Conservation (phyloP, 2,329 filamentous ascomycete genomes). For the Scleromitrula shiraiana region DNA sequence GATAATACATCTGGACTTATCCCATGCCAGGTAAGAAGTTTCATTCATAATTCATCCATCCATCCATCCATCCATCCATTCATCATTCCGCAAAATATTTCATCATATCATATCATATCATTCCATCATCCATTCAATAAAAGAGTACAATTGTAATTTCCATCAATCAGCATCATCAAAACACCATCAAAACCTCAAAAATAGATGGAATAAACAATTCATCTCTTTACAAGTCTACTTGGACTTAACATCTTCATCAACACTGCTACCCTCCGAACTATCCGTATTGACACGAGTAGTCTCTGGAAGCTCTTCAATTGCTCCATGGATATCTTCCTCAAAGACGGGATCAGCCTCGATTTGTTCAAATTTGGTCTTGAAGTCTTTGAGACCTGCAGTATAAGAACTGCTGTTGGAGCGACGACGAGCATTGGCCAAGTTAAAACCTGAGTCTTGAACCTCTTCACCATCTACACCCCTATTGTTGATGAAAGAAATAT, state of each 20-base stretch:
- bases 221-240: conserved; percentile 31
- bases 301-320: conserved; percentile 28
- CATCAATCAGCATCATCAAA: conserved; percentile 20
- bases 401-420: conserved; percentile 84
- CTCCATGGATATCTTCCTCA: conserved; percentile 75
- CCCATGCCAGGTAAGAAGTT: conserved; percentile 10
- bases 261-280: conserved; percentile 27
- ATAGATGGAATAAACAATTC: not conserved
- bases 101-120: not conserved
- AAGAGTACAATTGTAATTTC: conserved; percentile 19
- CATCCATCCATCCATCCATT: conserved; percentile 16
- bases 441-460: conserved; percentile 75
- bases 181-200: conserved; percentile 13
- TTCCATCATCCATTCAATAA: conserved; percentile 5
- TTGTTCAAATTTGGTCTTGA: conserved; percentile 96
- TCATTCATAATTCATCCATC: conserved; percentile 1
- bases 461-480: conserved; percentile 85
- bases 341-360: conserved; percentile 86
- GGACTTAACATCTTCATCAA: conserved; percentile 33
- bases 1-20: conserved; percentile 25
- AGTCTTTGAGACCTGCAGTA: conserved; percentile 61
- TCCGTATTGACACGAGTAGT: conserved; percentile 28
- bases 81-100: conserved; percentile 7
- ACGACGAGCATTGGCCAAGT: conserved; percentile 76
- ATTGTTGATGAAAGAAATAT: conserved; percentile 18